Evolutionary conservation across 768 basidiomycete genomes (phyloP).

Genomic region (Lentinula detonsa): DNA sequence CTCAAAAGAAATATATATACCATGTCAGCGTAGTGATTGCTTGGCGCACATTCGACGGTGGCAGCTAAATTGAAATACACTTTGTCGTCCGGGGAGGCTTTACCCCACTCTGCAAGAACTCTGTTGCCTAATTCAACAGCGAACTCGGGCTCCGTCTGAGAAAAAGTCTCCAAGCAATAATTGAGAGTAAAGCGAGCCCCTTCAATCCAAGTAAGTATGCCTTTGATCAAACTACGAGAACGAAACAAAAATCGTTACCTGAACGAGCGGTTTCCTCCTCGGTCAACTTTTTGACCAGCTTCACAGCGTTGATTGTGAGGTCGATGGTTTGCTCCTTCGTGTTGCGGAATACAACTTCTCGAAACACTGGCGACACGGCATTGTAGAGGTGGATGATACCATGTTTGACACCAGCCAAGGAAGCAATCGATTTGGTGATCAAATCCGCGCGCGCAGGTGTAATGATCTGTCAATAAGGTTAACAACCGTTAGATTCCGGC

Average conservation of each 20-base stretch:
- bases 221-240: not conserved
- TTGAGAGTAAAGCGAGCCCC: constrained; percentile 68
- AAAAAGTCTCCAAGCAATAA: constrained; percentile 83
- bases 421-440: constrained; percentile 65
- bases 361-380: constrained; percentile 71
- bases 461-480: constrained; percentile 45
- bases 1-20: constrained; percentile 27
- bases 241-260: constrained; percentile 23
- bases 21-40: constrained; percentile 82
- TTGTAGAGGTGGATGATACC: constrained; percentile 89
- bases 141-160: constrained; percentile 80
- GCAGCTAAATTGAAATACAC: constrained; percentile 85
- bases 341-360: constrained; percentile 75
- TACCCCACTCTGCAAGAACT: constrained; percentile 69
- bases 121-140: constrained; percentile 61
- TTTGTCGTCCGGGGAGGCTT: constrained; percentile 51
- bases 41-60: constrained; percentile 78
- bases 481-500: not conserved
- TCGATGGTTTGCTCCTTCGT: constrained; percentile 68
- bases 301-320: constrained; percentile 66
- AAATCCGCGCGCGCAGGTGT: constrained; percentile 78
- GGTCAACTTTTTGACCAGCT: constrained; percentile 60
- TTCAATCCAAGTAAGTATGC: constrained; percentile 2
- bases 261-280: constrained; percentile 60
- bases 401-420: constrained; percentile 68